Evolutionary conservation across 352 stramenopile genomes (phyloP).

Genomic region (Phytophthora nicotianae): DNA sequence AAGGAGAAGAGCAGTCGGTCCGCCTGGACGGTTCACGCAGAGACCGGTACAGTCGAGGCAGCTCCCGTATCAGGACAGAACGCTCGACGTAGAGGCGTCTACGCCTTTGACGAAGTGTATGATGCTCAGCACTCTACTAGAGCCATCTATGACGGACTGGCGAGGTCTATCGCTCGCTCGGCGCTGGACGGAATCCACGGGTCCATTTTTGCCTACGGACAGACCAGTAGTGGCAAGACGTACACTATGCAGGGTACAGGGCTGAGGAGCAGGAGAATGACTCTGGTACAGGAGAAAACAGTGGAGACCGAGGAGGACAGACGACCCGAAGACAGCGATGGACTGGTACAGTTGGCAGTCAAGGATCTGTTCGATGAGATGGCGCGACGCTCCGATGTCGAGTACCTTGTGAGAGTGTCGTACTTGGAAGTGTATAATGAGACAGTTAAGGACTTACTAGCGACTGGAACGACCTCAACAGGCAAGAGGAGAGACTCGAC

Average conservation of each 20-base stretch:
- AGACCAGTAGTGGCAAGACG: constrained; percentile 86
- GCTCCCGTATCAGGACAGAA: constrained; percentile 19
- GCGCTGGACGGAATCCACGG: constrained; percentile 79
- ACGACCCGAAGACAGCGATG: constrained; percentile 37
- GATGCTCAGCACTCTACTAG: constrained; percentile 46
- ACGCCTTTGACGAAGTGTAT: constrained; percentile 65
- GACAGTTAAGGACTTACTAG: constrained; percentile 93
- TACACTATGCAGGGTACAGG: constrained; percentile 71
- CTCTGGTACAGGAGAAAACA: constrained; percentile 16
- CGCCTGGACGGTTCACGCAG: constrained; percentile 42
- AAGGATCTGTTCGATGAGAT: constrained; percentile 67
- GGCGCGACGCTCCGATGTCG: constrained; percentile 40
- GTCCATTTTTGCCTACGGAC: constrained; percentile 85
- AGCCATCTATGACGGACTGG: constrained; percentile 73
- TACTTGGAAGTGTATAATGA: constrained; percentile 99
- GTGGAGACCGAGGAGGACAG: constrained; percentile 41
- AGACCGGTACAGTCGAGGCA: constrained; percentile 40
- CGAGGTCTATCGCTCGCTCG: constrained; percentile 63
- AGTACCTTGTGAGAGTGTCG: constrained; percentile 93
- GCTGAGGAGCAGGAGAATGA: constrained; percentile 15
- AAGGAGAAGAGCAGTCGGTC: constrained; percentile 38
- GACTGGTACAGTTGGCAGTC: constrained; percentile 46
- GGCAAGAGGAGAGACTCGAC: constrained; percentile 30
- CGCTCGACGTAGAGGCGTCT: constrained; percentile 33
- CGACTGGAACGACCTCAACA: constrained; percentile 1